phyloP scores from a whole-genome alignment of 2,329 filamentous ascomycete genomes.

The Immersiporthe knoxdaviesiana region DNA sequence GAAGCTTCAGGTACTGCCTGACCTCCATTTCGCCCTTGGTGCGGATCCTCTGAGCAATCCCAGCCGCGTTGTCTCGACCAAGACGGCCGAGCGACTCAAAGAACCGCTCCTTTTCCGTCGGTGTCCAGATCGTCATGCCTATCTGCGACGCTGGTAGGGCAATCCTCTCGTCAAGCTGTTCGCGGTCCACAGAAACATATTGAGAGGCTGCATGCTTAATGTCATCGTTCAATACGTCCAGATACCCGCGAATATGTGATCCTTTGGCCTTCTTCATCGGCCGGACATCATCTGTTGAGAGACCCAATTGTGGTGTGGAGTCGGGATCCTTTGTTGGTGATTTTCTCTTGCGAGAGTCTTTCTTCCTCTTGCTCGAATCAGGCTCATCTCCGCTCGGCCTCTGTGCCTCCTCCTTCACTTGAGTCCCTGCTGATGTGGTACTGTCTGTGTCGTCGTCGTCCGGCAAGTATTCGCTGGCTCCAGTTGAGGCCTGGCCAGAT shows the following conservation, averaged over 20 bases:
- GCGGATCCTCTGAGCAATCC: slow-evolving; percentile 64
- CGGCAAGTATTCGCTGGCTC: slow-evolving; percentile 4
- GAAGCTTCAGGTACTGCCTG: slow-evolving; percentile 66
- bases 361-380: no score
- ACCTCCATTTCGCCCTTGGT: slow-evolving; percentile 79
- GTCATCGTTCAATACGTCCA: slow-evolving; percentile 58
- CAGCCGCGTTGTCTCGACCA: slow-evolving; percentile 63
- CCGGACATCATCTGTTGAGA: slow-evolving; percentile 13
- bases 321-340: slow-evolving; percentile 3
- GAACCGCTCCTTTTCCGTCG: slow-evolving; percentile 70
- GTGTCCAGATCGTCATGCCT: slow-evolving; percentile 71
- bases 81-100: slow-evolving; percentile 68
- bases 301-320: not conserved
- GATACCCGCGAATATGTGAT: slow-evolving; percentile 50
- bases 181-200: slow-evolving; percentile 34
- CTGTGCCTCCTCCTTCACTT: not conserved
- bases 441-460: slow-evolving; percentile 12
- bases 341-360: slow-evolving; percentile 16
- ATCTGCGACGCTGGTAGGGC: slow-evolving; percentile 58
- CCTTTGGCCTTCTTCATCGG: slow-evolving; percentile 52
- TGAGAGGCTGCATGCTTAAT: slow-evolving; percentile 56
- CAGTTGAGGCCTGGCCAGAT: slow-evolving; percentile 13
- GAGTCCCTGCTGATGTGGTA: slow-evolving; percentile 1
- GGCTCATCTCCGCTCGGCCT: not conserved
- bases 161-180: slow-evolving; percentile 32